Evolutionary conservation across 2,329 filamentous ascomycete genomes (phyloP), one percentile per base, ranked within the genome.

Genomic region (Shiraia bambusicola): DNA sequence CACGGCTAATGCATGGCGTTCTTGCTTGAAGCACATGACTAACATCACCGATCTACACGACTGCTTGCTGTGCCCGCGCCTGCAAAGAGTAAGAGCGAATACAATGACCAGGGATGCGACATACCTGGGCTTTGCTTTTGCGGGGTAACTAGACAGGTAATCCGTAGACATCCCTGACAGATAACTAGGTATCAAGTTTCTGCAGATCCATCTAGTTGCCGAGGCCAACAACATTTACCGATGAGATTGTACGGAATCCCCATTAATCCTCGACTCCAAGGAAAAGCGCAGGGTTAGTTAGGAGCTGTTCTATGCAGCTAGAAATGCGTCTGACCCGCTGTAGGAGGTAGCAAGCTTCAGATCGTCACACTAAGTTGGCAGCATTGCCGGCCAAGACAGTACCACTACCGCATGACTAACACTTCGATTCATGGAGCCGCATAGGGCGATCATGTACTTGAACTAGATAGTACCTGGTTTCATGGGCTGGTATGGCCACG

Each of bases 101-200:
- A 22, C 4, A 22, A 22, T 8, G 19, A 22, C 19, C 19, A 22
- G 19, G 19, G 19, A 22, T 22, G 29, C 13, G 4, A 15, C 28
- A 25, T 32, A 15, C 28, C 14, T 32, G 9, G 28, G n/a, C 13
- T 28, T 34, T 35, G 27, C 26, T 35, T 40, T 34, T 34, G 38
- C 30, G 38, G 38, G 29, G 31, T 24, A n/a, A n/a, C n/a, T n/a
- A 29, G n/a, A 16, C 26, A n/a, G n/a, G n/a, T n/a, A n/a, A n/a
- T n/a, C n/a, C n/a, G n/a, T n/a, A n/a, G 17, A 29, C 38, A 34
- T 16, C 31, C 38, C 16, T 34, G 32, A 28, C 38, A 30, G n/a
- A 19, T 19, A n/a, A n/a, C n/a, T n/a, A n/a, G n/a, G n/a, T n/a
- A 12, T 25, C 17, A 13, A 39, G 26, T 24, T n/a, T 11, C 12